phyloP scores from a whole-genome alignment of 345 rosid species.

The Eucalyptus polyanthemos region DNA sequence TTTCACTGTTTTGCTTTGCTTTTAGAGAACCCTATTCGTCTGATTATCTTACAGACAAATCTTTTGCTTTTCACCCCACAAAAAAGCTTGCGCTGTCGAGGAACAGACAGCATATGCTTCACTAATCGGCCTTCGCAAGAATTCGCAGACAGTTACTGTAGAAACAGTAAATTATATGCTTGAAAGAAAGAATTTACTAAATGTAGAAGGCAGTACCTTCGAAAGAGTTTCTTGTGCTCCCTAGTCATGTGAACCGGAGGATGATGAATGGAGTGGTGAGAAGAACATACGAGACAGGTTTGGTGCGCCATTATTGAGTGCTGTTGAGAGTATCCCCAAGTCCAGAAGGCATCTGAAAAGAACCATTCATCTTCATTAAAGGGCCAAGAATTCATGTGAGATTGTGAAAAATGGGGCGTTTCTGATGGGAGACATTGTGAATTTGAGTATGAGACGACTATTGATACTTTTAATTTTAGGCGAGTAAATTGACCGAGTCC shows the following conservation, averaged over 20 bases:
- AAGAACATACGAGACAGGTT: not conserved
- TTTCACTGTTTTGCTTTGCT: not conserved
- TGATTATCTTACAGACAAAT: not conserved
- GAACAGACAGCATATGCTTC: not conserved
- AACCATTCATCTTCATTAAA: not conserved
- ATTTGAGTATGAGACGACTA: not conserved
- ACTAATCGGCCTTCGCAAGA: not conserved
- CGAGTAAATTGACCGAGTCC: not conserved
- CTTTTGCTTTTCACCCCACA: not conserved
- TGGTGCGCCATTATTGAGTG: not conserved
- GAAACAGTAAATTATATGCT: not conserved
- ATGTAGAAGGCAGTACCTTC: not conserved
- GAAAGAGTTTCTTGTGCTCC: not conserved
- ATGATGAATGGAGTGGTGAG: not conserved
- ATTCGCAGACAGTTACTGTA: not conserved
- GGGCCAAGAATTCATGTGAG: not conserved
- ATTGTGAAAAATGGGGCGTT: not conserved
- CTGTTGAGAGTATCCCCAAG: not conserved
- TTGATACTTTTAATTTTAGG: not conserved
- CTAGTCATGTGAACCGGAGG: not conserved
- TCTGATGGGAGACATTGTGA: not conserved
- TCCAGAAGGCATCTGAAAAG: not conserved
- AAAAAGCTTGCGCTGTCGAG: not conserved
- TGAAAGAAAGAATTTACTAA: not conserved
- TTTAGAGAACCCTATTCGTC: not conserved